Evolutionary conservation across 129 eudicot genomes (phyloP).

Genomic region (Pseudognaphalium luteoalbum): DNA sequence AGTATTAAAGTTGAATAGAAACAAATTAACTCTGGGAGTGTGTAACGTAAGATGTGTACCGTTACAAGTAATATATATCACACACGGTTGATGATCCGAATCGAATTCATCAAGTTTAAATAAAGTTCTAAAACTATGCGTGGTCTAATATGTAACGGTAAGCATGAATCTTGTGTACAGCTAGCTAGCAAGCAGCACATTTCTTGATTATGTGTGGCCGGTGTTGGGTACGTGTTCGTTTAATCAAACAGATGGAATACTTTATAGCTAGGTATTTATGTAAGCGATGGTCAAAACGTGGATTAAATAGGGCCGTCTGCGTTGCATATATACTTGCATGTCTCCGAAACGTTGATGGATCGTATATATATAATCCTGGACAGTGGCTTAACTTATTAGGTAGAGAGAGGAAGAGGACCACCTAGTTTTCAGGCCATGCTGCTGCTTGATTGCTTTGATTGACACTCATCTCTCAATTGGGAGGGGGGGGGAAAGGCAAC

Average conservation of each 20-base stretch:
- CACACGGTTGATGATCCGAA: too few species aligned
- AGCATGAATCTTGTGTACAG: too few species aligned
- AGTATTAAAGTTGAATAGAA: constrained; percentile 27
- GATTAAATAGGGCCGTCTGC: constrained; percentile 39
- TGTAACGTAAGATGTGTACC: too few species aligned
- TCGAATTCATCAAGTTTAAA: too few species aligned
- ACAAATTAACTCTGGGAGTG: background rate
- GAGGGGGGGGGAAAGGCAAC: constrained; percentile 26
- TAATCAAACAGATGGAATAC: background rate
- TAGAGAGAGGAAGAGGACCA: constrained; percentile 41
- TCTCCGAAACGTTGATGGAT: constrained; percentile 40
- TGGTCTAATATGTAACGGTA: background rate
- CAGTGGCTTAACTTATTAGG: constrained; percentile 44
- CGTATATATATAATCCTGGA: constrained; percentile 32
- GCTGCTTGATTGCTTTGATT: constrained; percentile 46
- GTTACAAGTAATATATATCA: background rate
- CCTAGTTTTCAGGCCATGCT: constrained; percentile 50
- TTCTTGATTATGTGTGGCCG: constrained; percentile 11
- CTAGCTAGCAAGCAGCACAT: background rate
- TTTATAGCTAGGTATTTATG: background rate
- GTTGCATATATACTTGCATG: constrained; percentile 39
- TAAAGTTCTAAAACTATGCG: too few species aligned
- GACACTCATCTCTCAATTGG: constrained; percentile 31
- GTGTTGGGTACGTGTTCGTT: constrained; percentile 12
- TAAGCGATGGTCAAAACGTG: constrained; percentile 20